Evolutionary conservation across 768 basidiomycete species (phyloP), one percentile per base, ranked within the genome.

Genomic region (Hirschioporus abietinus): DNA sequence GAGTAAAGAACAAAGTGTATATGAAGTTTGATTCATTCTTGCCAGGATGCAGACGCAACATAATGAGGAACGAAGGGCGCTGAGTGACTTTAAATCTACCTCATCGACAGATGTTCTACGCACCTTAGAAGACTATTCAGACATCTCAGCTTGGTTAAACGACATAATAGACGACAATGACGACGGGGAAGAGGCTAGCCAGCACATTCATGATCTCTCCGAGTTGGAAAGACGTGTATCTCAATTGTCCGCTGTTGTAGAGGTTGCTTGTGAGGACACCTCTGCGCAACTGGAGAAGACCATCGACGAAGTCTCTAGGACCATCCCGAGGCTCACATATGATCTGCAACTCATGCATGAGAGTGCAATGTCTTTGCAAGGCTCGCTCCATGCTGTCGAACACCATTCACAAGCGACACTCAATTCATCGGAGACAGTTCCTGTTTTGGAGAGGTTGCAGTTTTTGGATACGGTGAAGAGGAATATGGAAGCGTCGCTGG

Each of bases 301-400:
- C 60, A 95, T 99, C 67, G 90, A 95, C 73, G 95, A 98, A 74
- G 92, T 98, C 58, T 94, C 96, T 1, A 87, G 95, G 63, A 86
- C 89, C 5, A 89, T 98, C 24, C 94, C 97, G 15, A 86, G 97
- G 52, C 83, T 99, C 60, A 88, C 92, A 1, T 99, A 97, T 75
- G 97, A 99, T 77, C 82, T 99, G 36, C 96, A 99, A 74, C 97
- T 97, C 80, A 96, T 98, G 88, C 90, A 93, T 58, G 96, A 99
- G 72, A 88, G 90, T 35, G 95, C 96, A 0, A 77, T 91, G 20
- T 84, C 91, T 1, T 82, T 99, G 25, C 90, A 92, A 68, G 80
- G 79, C 30, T 79, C 86, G 9, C 80, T 99, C 24, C 78, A 83
- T 30, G 82, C 82, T 35, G 87, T 95, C 20, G 84, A 89, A 65